Evolutionary conservation across 2,329 filamentous ascomycete species (phyloP), one percentile per base, ranked within the genome.

Genomic region (Fusarium torulosum): DNA sequence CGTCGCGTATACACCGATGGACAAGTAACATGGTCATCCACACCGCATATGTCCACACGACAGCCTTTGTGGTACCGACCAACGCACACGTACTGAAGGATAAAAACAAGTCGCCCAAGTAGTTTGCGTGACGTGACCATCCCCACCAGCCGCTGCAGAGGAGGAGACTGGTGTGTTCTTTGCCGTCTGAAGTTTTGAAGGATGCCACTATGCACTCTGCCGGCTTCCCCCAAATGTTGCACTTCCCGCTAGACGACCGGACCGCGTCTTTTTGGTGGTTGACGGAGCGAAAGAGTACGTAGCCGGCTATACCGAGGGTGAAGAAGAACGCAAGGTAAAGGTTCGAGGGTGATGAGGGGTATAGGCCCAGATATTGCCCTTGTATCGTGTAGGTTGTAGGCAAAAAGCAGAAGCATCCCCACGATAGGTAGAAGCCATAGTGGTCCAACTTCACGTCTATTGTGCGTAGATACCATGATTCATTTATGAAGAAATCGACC

Each of bases 401-500:
- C 3, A 85, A 72, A 73, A 80, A 84, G 17, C 78, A 81, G 25
- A 80, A 77, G 21, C 77, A 81, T 7, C 82, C 82, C 81, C 81
- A 84, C 25, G 76, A 76, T 4, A 82, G 68, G 63, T 81, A 81
- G 63, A 82, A 82, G 4, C 81, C 81, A 33, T 79, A 82, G 45
- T 82, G 80, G 37, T 83, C 81, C 47, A 82, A 79, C 6, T 75
- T 74, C 37, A 82, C 82, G 52, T 82, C 81, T 11, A 82, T 81
- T 3, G 81, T 83, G 20, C 77, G 76, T n/a, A 82, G 72, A 59
- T 84, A 83, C 82, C 82, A 84, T 14, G 79, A 77, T 64, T 84
- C 83, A 9, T 84, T 83, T 46, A 80, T 72, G 49, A 84, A 85
- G 56, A 84, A 84, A 45, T 85, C 82, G 1, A 83, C 63, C 9